Evolutionary conservation across 805 yeast genomes (phyloP).

Genomic region (Ogataea zsoltii): DNA sequence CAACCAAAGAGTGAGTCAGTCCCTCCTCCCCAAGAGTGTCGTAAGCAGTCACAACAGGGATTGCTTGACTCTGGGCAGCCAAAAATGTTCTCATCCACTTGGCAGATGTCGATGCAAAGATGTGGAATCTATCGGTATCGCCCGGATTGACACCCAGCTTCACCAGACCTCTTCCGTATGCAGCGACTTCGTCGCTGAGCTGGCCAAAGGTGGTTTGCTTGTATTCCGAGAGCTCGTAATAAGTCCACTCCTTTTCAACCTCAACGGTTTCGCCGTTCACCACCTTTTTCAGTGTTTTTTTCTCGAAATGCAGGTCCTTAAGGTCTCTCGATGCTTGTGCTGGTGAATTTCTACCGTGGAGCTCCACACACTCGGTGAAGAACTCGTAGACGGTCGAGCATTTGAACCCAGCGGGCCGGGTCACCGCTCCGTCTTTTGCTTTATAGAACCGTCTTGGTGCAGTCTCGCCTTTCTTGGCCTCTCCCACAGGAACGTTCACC

Average conservation of each 20-base stretch:
- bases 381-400: conserved; percentile 72
- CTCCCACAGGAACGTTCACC: conserved; percentile 63
- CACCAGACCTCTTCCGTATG: conserved; percentile 73
- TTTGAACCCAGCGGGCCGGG: conserved; percentile 62
- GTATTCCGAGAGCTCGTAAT: conserved; percentile 76
- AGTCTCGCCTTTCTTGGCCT: conserved; percentile 73
- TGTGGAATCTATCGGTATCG: conserved; percentile 65
- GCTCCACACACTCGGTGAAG: conserved; percentile 58
- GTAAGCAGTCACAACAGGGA: conserved; percentile 93
- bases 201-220: conserved; percentile 63
- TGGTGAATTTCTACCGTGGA: conserved; percentile 53
- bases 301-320: conserved; percentile 72
- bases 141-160: conserved; percentile 69
- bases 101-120: conserved; percentile 85
- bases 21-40: conserved; percentile 92
- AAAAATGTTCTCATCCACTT: conserved; percentile 88
- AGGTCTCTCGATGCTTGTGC: conserved; percentile 78
- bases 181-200: conserved; percentile 47
- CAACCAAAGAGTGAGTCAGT: conserved; percentile 77
- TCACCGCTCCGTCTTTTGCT: conserved; percentile 46
- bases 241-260: conserved; percentile 86
- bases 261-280: conserved; percentile 73
- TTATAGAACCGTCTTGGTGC: conserved; percentile 74
- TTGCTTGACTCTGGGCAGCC: conserved; percentile 74
- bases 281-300: conserved; percentile 68